These are phyloP conservation scores for Linnemannia hyalina DNA, from an alignment of 192 early-diverging fungal species.

Conservation along the genomic window DNA sequence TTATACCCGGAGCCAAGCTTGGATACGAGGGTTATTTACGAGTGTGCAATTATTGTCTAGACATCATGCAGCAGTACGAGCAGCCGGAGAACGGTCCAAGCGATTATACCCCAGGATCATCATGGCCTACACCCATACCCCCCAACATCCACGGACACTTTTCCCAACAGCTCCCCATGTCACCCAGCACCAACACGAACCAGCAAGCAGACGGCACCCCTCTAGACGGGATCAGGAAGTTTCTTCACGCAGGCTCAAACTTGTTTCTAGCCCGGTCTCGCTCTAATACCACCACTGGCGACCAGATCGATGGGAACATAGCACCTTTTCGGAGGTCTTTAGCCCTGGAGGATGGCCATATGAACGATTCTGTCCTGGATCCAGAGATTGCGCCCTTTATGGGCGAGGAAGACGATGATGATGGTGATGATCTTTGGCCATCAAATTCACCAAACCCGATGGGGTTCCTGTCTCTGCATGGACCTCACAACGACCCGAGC, in stretches of 20 bases:
- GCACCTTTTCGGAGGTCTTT: constrained; percentile 64
- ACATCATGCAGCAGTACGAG: constrained; percentile 66
- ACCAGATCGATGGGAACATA: constrained; percentile 32
- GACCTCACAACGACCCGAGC: constrained; percentile 39
- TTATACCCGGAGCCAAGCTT: constrained; percentile 75
- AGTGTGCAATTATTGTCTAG: constrained; percentile 75
- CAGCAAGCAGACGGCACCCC: constrained; percentile 39
- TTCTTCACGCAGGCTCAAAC: constrained; percentile 48
- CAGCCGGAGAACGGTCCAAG: constrained; percentile 33
- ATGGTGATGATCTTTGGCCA: constrained; percentile 55
- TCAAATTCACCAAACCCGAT: constrained; percentile 52
- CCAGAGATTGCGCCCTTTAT: constrained; percentile 72
- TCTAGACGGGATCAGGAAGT: constrained; percentile 55
- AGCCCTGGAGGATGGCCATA: constrained; percentile 50
- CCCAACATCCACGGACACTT: constrained; percentile 50
- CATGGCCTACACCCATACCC: constrained; percentile 27
- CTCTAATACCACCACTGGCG: constrained; percentile 57
- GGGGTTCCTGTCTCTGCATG: constrained; percentile 40
- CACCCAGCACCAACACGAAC: constrained; percentile 11
- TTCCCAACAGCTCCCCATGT: constrained; percentile 49
- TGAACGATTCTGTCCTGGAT: constrained; percentile 62
- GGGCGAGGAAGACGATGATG: constrained; percentile 73
- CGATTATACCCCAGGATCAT: constrained; percentile 31
- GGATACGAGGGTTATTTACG: constrained; percentile 79
- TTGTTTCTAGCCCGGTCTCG: constrained; percentile 57